Evolutionary conservation across 495 filamentous ascomycete genomes (phyloP).

Genomic region (Parathielavia appendiculata): DNA sequence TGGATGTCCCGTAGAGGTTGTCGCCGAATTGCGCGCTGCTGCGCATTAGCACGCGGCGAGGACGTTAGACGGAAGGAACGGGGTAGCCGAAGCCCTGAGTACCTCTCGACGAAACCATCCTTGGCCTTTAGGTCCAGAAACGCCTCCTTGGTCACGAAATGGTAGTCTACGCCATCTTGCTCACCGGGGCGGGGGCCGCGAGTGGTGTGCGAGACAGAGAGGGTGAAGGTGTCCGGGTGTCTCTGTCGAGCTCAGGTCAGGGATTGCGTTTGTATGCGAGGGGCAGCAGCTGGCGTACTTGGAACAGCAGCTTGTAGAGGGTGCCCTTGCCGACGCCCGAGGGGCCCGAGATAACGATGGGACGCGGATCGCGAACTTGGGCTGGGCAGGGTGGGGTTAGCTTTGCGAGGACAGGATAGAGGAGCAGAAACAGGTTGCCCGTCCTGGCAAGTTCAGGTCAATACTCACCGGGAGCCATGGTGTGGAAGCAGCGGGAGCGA

Average conservation of each 20-base stretch:
- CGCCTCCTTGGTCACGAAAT: conserved; percentile 64
- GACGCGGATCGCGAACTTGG: conserved; percentile 39
- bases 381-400: conserved; percentile 2
- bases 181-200: conserved; percentile 72
- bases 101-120: conserved; percentile 73
- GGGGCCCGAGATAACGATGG: conserved; percentile 83
- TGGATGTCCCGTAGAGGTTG: conserved; percentile 83
- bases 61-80: too few species aligned
- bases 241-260: conserved; percentile 26
- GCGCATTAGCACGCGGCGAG: neutral
- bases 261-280: conserved; percentile 34
- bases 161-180: conserved; percentile 70
- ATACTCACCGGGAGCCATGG: conserved; percentile 45
- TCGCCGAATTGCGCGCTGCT: conserved; percentile 72
- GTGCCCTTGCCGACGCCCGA: conserved; percentile 86
- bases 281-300: conserved; percentile 13
- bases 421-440: neutral
- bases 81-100: too few species aligned
- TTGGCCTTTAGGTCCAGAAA: conserved; percentile 65
- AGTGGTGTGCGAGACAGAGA: conserved; percentile 85
- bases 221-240: conserved; percentile 70
- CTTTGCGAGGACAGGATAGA: neutral
- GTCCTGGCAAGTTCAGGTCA: neutral
- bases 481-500: conserved; percentile 23
- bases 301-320: conserved; percentile 65